phyloP scores from a whole-genome alignment of 2,329 filamentous ascomycete species.

The Trichoderma guizhouense region DNA sequence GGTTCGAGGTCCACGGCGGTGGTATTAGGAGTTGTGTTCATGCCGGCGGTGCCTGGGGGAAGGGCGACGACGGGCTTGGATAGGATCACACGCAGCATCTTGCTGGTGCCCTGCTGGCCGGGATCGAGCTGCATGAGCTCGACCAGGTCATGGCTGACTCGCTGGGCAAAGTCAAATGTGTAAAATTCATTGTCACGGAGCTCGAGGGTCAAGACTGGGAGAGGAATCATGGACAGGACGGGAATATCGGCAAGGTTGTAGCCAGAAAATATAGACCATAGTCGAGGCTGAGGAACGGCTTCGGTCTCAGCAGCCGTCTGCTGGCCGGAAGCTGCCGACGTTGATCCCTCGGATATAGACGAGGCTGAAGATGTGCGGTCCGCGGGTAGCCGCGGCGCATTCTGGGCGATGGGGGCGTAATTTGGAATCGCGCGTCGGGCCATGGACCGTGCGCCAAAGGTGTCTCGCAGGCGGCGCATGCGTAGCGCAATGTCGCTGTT shows the following conservation, averaged over 20 bases:
- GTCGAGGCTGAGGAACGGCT: constrained; percentile 18
- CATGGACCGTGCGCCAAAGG: constrained; percentile 22
- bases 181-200: constrained; percentile 33
- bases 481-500: constrained; percentile 33
- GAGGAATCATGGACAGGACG: constrained; percentile 31
- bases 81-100: constrained; percentile 18
- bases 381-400: constrained; percentile 18
- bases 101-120: constrained; percentile 19
- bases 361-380: constrained; percentile 20
- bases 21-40: not conserved
- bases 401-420: constrained; percentile 18
- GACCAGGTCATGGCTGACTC: constrained; percentile 29
- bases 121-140: constrained; percentile 24
- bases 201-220: constrained; percentile 32
- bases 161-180: constrained; percentile 28
- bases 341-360: constrained; percentile 12
- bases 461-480: constrained; percentile 29
- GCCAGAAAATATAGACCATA: constrained; percentile 28
- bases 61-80: constrained; percentile 3
- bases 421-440: constrained; percentile 19
- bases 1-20: not conserved
- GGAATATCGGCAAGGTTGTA: constrained; percentile 33
- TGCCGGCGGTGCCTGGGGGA: not conserved
- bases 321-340: not conserved
- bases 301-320: not conserved